A percentile compares a stretch with the other conserved stretches of the same genome.
phyloP scores from a whole-genome alignment of 495 filamentous ascomycete species.

The Lichenothelia convexa region DNA sequence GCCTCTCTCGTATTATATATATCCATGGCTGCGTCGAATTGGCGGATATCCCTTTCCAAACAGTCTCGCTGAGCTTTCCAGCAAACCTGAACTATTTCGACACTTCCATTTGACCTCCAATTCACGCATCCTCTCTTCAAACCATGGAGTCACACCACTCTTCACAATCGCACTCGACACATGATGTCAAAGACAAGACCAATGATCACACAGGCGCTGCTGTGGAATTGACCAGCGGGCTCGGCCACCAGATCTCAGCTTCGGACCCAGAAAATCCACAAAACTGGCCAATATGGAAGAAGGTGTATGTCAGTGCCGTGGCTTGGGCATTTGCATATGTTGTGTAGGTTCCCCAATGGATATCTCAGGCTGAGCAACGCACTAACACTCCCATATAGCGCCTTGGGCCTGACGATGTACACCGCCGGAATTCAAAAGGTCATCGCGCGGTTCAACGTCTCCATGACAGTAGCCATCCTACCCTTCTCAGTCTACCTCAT shows the following conservation, averaged over 20 bases:
- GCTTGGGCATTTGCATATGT: not conserved
- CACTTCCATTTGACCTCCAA: too few species aligned
- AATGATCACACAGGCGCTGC: too few species aligned
- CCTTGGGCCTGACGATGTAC: constrained; percentile 2
- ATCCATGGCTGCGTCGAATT: too few species aligned
- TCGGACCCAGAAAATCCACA: not conserved
- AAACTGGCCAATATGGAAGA: not conserved
- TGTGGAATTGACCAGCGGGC: too few species aligned
- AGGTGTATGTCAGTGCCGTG: not conserved
- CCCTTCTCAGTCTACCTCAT: constrained; percentile 18
- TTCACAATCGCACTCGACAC: too few species aligned
- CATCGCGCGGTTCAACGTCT: constrained; percentile 14
- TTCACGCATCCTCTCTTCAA: too few species aligned
- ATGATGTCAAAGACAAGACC: too few species aligned
- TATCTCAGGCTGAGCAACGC: not conserved
- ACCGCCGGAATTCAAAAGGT: constrained; percentile 16
- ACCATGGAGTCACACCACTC: too few species aligned
- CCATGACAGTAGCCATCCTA: constrained; percentile 14
- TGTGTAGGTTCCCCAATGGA: not conserved
- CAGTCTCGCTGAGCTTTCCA: too few species aligned
- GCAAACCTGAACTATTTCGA: too few species aligned
- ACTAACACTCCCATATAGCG: not conserved
- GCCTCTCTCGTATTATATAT: too few species aligned
- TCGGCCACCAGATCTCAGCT: not conserved
- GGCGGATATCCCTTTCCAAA: too few species aligned